Evolutionary conservation across 2,329 filamentous ascomycete genomes (phyloP).

Genomic region (Raffaelea ambrosiae): DNA sequence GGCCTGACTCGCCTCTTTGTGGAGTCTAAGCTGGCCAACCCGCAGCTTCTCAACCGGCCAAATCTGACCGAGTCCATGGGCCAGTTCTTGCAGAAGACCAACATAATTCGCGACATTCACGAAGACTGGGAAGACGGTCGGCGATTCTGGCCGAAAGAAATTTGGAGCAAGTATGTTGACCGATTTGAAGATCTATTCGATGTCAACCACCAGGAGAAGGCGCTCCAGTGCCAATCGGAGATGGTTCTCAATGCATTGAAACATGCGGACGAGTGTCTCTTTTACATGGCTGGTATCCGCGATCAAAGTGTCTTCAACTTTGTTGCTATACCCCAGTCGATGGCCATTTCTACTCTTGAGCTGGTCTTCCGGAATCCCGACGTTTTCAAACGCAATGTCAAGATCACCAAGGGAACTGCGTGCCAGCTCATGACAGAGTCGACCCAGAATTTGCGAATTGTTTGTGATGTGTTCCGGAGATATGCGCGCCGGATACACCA

Average conservation of each 20-base stretch:
- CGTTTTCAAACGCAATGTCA: constrained; percentile 81
- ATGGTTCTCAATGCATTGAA: constrained; percentile 88
- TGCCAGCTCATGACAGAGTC: constrained; percentile 88
- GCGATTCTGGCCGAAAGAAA: constrained; percentile 90
- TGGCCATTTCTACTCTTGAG: constrained; percentile 95
- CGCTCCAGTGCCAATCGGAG: constrained; percentile 79
- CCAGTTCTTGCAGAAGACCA: constrained; percentile 94
- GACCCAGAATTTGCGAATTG: constrained; percentile 76
- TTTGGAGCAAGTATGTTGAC: constrained; percentile 93
- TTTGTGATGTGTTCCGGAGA: constrained; percentile 73
- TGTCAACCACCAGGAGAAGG: constrained; percentile 65
- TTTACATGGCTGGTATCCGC: constrained; percentile 88
- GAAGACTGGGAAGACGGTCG: constrained; percentile 85
- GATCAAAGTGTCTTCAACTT: constrained; percentile 99
- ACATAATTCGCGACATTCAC: constrained; percentile 92
- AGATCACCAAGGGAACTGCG: constrained; percentile 92
- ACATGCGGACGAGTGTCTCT: constrained; percentile 88
- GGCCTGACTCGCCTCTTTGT: constrained; percentile 88
- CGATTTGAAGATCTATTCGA: constrained; percentile 87
- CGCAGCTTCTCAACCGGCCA: constrained; percentile 67
- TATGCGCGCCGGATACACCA: constrained; percentile 77
- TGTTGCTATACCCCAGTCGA: constrained; percentile 88
- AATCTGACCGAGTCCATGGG: constrained; percentile 92
- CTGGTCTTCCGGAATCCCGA: constrained; percentile 84
- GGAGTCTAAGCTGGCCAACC: constrained; percentile 76